These are phyloP conservation scores for Pestalotiopsis sp. DNA, from an alignment of 2,329 filamentous ascomycete species.

Conservation along the genomic window DNA sequence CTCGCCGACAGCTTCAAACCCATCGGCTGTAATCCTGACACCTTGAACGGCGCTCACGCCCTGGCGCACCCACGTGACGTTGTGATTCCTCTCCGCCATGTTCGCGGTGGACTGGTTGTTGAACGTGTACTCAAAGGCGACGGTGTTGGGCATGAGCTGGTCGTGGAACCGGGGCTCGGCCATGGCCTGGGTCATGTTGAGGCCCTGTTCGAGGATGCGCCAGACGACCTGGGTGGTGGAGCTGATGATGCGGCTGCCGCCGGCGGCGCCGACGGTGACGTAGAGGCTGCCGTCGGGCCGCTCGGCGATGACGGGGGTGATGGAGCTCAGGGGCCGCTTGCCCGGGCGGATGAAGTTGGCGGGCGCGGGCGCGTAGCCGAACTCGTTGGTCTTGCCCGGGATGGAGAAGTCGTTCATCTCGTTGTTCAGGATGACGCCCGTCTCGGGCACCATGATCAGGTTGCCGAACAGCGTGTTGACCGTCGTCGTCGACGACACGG, in stretches of 20 bases:
- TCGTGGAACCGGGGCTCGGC: constrained; percentile 74
- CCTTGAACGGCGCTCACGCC: constrained; percentile 73
- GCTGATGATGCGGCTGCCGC: constrained; percentile 83
- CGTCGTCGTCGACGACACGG: constrained; percentile 83
- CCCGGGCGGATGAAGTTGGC: constrained; percentile 80
- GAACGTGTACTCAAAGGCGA: constrained; percentile 70
- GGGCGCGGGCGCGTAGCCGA: constrained; percentile 79
- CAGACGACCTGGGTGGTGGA: constrained; percentile 75
- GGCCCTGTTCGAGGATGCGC: constrained; percentile 67
- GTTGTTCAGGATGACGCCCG: constrained; percentile 78
- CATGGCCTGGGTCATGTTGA: constrained; percentile 65
- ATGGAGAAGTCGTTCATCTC: constrained; percentile 85
- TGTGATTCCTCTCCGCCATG: constrained; percentile 68
- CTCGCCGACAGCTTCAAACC: constrained; percentile 79
- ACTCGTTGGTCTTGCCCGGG: constrained; percentile 75
- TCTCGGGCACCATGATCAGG: constrained; percentile 76
- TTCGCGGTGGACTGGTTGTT: constrained; percentile 65
- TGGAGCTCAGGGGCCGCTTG: constrained; percentile 84
- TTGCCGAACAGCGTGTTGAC: constrained; percentile 87
- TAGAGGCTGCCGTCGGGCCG: constrained; percentile 65
- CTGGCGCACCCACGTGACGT: constrained; percentile 68
- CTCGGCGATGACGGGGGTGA: constrained; percentile 77
- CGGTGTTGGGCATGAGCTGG: constrained; percentile 74
- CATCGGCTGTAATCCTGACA: constrained; percentile 65
- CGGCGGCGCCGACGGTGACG: constrained; percentile 74